These are phyloP conservation scores for Ulvella scutata DNA, from an alignment of 139 green algal species.

Conservation along the genomic window DNA sequence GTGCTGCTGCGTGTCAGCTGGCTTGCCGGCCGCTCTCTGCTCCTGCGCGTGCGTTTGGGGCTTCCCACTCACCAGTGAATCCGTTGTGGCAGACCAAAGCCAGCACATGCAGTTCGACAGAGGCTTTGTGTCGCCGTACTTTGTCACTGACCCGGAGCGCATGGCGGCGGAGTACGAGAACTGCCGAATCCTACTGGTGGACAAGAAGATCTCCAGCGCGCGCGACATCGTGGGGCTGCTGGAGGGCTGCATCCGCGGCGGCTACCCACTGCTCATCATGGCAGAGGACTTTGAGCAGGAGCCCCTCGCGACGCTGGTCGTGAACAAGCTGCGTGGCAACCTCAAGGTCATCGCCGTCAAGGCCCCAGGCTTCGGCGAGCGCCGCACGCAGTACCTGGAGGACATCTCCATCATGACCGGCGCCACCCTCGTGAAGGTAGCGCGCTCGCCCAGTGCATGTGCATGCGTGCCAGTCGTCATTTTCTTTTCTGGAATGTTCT, in stretches of 20 bases:
- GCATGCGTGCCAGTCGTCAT: too few relatives aligned
- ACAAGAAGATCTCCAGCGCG: conserved; percentile 98
- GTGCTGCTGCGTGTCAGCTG: too few relatives aligned
- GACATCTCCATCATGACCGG: conserved; percentile 98
- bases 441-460: too few relatives aligned
- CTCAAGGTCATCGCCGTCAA: conserved; percentile 87
- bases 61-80: too few relatives aligned
- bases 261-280: conserved; percentile 95
- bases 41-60: too few relatives aligned
- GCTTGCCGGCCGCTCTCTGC: too few relatives aligned
- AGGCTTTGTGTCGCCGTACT: conserved; percentile 98
- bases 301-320: conserved; percentile 94
- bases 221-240: conserved; percentile 92
- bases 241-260: conserved; percentile 77
- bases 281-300: conserved; percentile 99
- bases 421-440: conserved; percentile 11
- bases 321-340: conserved; percentile 97
- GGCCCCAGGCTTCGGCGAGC: conserved; percentile 96
- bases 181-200: conserved; percentile 79
- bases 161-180: conserved; percentile 62
- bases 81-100: neutral
- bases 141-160: conserved; percentile 97
- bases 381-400: conserved; percentile 95
- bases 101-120: conserved; percentile 77
- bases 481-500: too few relatives aligned